Evolutionary conservation across 176 grass and related monocot genomes (phyloP).

Genomic region (Cenchrus americanus): DNA sequence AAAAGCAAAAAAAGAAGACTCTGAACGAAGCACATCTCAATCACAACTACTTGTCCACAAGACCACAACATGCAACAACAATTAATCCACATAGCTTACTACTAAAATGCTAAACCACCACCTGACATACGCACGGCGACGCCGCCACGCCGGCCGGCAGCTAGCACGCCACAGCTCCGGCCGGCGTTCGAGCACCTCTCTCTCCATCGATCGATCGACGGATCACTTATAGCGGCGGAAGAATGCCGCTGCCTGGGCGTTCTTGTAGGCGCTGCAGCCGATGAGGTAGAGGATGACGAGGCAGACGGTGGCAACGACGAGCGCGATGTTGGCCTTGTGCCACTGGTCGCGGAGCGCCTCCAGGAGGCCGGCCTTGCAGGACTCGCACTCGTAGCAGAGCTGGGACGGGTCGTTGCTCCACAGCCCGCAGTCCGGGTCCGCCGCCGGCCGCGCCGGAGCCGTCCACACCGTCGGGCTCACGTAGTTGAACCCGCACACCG

Average conservation of each 20-base stretch:
- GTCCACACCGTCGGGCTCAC: conserved; percentile 93
- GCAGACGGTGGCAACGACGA: conserved; percentile 74
- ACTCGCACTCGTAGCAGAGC: conserved; percentile 86
- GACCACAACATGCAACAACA: too few species aligned
- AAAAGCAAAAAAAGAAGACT: neutral
- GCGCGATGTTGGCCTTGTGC: conserved; percentile 81
- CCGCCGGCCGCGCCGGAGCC: conserved; percentile 44
- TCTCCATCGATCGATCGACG: neutral
- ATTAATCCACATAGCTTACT: neutral
- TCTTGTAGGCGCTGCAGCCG: conserved; percentile 94
- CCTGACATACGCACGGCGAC: neutral
- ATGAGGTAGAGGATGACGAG: conserved; percentile 91
- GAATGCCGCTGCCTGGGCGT: conserved; percentile 77
- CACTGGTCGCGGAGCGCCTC: conserved; percentile 75
- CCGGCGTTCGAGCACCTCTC: neutral
- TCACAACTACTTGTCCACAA: neutral
- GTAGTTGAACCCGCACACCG: conserved; percentile 69
- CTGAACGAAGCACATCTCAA: neutral
- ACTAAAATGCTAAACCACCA: too few species aligned
- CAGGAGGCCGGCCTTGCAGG: conserved; percentile 83
- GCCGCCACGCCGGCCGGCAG: too few species aligned
- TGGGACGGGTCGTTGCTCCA: conserved; percentile 78
- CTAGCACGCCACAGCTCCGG: too few species aligned
- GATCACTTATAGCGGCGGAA: conserved; percentile 77
- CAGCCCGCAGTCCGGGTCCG: conserved; percentile 64